Base-by-base conservation (phyloP, 1,284 basidiomycete genomes). In the Hemileia vastatrix region DNA sequence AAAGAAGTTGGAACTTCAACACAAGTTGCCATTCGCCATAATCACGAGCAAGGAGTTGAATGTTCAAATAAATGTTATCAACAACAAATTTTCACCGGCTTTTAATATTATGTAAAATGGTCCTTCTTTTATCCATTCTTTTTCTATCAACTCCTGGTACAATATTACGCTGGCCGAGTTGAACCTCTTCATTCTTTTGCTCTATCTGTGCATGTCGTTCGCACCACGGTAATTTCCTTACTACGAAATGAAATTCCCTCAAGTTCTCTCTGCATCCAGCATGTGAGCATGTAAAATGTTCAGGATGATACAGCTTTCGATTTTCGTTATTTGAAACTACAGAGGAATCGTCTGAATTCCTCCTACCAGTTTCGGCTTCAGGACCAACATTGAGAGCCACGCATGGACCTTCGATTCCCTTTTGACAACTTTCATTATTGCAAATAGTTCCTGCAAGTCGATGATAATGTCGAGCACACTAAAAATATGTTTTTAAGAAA, bases 391-490 rank as follows among this genome's bases (percentile, higher is more conserved):
- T 65, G n/a, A 74, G 64, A 5, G 63, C 65, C 27, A 74, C 71
- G 33, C 72, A 74, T 9, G 67, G 54, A 3, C 72, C 72, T 59
- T 74, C 72, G 57, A 74, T 72, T 1, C 71, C 70, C n/a, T 47
- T 36, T 3, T 66, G 58, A 52, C 71, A 71, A 18, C 21, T 24
- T 18, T 43, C 11, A 53, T 68, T 64, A 2, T 63, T 53, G 57
- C 72, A 74, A 4, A 72, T 63, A 8, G 71, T 71, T 2, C 69
- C 71, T 31, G 72, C 71, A 4, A 68, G 64, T 3, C 57, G 47
- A 62, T 73, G 72, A 47, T 72, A 74, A 64, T 73, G 66, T 15
- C 54, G 64, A n/a, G 66, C 65, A 57, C 72, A 74, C 66, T 59
- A 43, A 4, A 6, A 31, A 24, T 45, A 27, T n/a, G n/a, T n/a